Evolutionary conservation across 2,329 filamentous ascomycete genomes (phyloP), one percentile per base, ranked within the genome.

Genomic region (Fusarium mundagurra): DNA sequence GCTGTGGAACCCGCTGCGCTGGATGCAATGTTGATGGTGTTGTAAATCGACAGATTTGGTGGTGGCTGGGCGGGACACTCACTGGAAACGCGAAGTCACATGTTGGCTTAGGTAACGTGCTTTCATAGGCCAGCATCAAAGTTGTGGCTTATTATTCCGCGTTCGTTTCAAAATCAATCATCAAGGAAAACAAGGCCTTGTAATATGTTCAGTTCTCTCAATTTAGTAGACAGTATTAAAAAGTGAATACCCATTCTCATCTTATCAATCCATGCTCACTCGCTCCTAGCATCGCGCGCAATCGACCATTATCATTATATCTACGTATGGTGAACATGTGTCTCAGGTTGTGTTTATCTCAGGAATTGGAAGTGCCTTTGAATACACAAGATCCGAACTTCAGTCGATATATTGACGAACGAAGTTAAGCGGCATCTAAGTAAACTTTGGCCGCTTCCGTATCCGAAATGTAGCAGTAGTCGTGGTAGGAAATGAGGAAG

Each of bases 141-240:
- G 8, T 27, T 24, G 9, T 20, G 27, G 16, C 24, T 45, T 24
- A 24, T 20, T 18, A 0, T n/a, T n/a, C n/a, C n/a, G 5, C 24
- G 8, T 45, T 45, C 5, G 8, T 45, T 45, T 4, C 43, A 27
- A 2, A 13, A 14, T 27, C 43, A 45, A 3, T 45, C 2, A 3
- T 6, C 1, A 13, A 4, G 17, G 3, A 9, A 27, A 27, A 13
- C 24, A 45, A 0, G 12, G 1, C 43, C 2, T 27, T 13, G 9
- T 9, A 11, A 43, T 20, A 45, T 45, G 16, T 44, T 24, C 2
- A 24, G 1, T 24, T 24, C 3, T 24, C 41, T 24, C 2, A 4
- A 8, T 12, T 12, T 1, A 12, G 7, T 8, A 8, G 16, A 20
- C 4, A 0, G 24, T 20, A 14, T 20, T 13, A 6, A 27, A 9